Evolutionary conservation across 139 green algal species (phyloP).

Genomic region (Chlorella ohadii): DNA sequence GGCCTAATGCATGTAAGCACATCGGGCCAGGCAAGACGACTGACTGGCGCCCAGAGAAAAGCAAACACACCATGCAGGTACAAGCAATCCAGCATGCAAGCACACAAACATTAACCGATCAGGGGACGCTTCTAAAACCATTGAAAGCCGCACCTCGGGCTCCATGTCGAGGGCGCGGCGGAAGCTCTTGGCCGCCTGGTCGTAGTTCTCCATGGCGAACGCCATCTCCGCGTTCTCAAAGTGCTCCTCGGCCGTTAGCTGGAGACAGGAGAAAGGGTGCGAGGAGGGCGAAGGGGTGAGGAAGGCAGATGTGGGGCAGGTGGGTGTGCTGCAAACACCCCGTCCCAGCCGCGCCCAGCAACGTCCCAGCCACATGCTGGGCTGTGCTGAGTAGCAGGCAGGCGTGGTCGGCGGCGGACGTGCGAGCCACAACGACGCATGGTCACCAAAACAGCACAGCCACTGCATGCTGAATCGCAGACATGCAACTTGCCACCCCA

Average conservation of each 20-base stretch:
- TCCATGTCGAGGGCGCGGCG: slow-evolving; percentile 37
- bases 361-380: background rate
- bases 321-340: no score
- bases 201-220: slow-evolving; percentile 34
- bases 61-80: background rate
- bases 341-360: no score
- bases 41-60: no score
- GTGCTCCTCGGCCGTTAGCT: slow-evolving; percentile 37
- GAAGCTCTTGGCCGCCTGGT: slow-evolving; percentile 5
- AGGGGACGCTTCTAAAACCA: background rate
- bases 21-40: no score
- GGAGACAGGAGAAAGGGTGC: background rate
- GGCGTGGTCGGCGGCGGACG: background rate
- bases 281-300: background rate
- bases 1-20: no score
- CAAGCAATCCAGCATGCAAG: background rate
- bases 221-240: slow-evolving; percentile 44
- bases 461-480: no score
- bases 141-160: slow-evolving; percentile 27
- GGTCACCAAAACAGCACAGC: no score
- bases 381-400: background rate
- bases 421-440: no score
- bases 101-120: background rate
- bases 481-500: no score
- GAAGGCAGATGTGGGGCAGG: no score